Evolutionary conservation across 352 stramenopile genomes (phyloP).

Genomic region (Pythium guiyangense): DNA sequence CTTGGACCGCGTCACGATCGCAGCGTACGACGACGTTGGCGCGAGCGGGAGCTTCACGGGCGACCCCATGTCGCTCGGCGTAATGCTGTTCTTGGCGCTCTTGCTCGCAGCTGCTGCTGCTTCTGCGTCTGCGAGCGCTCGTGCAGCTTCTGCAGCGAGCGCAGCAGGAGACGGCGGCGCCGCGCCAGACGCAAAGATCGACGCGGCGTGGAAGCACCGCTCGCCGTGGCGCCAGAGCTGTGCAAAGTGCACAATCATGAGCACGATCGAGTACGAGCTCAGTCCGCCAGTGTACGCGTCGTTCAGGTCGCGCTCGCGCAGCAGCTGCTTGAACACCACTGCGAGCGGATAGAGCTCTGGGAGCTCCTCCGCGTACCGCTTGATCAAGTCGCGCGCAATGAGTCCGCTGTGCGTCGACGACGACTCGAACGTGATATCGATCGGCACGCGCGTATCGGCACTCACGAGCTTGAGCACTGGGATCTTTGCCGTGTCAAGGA

Average conservation of each 20-base stretch:
- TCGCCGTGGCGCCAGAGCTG: conserved; percentile 60
- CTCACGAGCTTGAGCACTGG: conserved; percentile 82
- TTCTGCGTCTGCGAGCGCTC: conserved; percentile 10
- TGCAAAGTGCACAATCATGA: conserved; percentile 90
- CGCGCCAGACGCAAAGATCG: conserved; percentile 63
- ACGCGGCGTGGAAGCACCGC: conserved; percentile 43
- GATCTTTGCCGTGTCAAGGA: conserved; percentile 81
- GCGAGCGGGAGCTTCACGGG: conserved; percentile 6
- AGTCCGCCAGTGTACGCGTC: conserved; percentile 90
- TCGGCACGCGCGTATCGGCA: conserved; percentile 65
- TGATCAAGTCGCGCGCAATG: conserved; percentile 80
- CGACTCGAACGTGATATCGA: conserved; percentile 86
- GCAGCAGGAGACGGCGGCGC: conserved; percentile 28
- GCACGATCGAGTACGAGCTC: conserved; percentile 90
- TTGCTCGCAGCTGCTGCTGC: neutral
- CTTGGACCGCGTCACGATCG: conserved; percentile 35
- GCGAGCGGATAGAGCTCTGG: conserved; percentile 86
- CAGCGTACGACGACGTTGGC: conserved; percentile 58
- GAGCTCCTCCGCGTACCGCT: conserved; percentile 74
- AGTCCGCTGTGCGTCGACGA: conserved; percentile 78
- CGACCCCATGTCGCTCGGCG: conserved; percentile 5
- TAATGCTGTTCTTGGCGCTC: conserved; percentile 6
- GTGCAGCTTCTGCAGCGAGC: conserved; percentile 19
- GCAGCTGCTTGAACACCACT: conserved; percentile 89
- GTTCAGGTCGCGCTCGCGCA: conserved; percentile 87